Conservation (phyloP, 208 protist genomes). For the Crithidia expoeki region DNA sequence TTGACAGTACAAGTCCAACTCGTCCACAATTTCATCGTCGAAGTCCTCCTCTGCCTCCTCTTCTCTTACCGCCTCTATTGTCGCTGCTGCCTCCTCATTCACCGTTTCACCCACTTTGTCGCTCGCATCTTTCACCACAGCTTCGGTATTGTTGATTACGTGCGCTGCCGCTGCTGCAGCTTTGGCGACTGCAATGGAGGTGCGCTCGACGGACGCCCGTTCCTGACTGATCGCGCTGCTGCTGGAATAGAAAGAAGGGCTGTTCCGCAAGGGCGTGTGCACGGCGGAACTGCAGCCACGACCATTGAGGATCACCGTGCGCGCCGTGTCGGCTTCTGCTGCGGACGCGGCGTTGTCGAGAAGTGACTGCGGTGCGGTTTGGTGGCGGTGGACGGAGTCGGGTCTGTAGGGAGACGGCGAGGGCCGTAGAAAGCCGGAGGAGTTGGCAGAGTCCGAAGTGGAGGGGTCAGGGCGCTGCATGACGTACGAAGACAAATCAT, state of each 20-base stretch:
- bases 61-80: not conserved
- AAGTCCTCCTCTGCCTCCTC: slow-evolving; percentile 1
- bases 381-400: not conserved
- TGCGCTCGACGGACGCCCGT: not conserved
- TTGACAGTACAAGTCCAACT: slow-evolving; percentile 18
- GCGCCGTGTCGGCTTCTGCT: not conserved
- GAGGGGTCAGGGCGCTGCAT: not conserved
- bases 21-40: slow-evolving; percentile 15
- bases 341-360: not conserved
- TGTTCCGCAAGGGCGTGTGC: not conserved
- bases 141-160: not conserved
- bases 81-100: not conserved
- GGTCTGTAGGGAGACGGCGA: not conserved
- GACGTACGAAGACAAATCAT: too few species aligned
- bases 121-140: not conserved
- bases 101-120: not conserved
- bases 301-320: not conserved
- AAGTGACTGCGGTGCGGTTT: not conserved
- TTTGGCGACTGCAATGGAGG: not conserved
- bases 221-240: not conserved
- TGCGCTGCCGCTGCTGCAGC: not conserved
- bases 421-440: not conserved
- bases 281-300: not conserved
- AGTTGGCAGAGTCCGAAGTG: not conserved
- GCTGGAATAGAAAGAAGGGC: not conserved